Conservation (phyloP, 2,329 filamentous ascomycete genomes). For the Pseudogymnoascus sp. region DNA sequence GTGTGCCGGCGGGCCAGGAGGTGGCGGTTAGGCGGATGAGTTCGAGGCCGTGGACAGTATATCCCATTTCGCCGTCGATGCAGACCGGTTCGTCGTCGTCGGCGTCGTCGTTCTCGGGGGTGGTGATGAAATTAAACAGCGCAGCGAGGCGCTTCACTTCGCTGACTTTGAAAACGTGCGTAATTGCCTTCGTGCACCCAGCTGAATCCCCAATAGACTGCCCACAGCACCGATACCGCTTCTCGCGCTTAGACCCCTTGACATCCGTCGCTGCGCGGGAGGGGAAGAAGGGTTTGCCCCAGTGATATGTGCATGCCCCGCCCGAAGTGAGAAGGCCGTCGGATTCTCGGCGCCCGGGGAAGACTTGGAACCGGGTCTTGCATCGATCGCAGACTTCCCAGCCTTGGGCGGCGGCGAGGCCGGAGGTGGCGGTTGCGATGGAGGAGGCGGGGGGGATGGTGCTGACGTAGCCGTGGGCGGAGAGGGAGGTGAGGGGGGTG, state of each 20-base stretch:
- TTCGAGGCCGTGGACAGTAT: slow-evolving; percentile 81
- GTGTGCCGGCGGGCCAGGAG: slow-evolving; percentile 70
- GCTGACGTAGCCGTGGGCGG: slow-evolving; percentile 66
- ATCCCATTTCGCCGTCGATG: slow-evolving; percentile 98
- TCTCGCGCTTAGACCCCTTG: slow-evolving; percentile 43
- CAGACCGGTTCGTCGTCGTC: slow-evolving; percentile 56
- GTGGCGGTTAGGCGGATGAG: slow-evolving; percentile 83
- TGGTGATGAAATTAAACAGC: slow-evolving; percentile 70
- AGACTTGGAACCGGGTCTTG: slow-evolving; percentile 78
- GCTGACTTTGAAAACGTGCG: slow-evolving; percentile 82
- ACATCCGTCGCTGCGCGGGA: slow-evolving; percentile 47
- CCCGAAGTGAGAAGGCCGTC: slow-evolving; percentile 70
- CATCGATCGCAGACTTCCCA: slow-evolving; percentile 91
- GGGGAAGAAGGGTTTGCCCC: slow-evolving; percentile 59
- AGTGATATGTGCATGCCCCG: slow-evolving; percentile 74
- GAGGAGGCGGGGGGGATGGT: slow-evolving; percentile 55
- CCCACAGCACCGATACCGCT: slow-evolving; percentile 71
- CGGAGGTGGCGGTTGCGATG: slow-evolving; percentile 56
- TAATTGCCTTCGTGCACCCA: slow-evolving; percentile 63
- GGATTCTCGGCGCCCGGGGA: slow-evolving; percentile 69
- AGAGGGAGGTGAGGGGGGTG: slow-evolving; percentile 56
- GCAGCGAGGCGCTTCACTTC: slow-evolving; percentile 68
- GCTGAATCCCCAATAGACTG: slow-evolving; percentile 60
- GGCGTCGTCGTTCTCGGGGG: slow-evolving; percentile 54
- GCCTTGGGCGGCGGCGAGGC: slow-evolving; percentile 57